Base-by-base conservation (phyloP, 164 flowering plant genomes). In the Vitis riparia region DNA sequence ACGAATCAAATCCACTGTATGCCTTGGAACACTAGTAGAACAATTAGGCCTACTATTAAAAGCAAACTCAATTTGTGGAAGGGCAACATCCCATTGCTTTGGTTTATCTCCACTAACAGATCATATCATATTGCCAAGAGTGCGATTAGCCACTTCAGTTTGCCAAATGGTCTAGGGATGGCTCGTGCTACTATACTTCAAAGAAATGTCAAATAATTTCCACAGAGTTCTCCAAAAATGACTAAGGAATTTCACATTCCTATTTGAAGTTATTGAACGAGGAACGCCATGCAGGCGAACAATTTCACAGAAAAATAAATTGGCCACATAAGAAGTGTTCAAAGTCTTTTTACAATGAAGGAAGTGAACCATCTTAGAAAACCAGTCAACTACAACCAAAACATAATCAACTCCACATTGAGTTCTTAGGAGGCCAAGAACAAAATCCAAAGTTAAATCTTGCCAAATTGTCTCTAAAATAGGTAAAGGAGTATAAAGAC, bases 31-130 rank as follows among this genome's bases (percentile, higher is more conserved):
- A 59, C 3, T 3, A 29, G 47, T 51, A 11, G 8, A 30, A 12
- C 19, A 1, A 66, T 53, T 32, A 17, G 53, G 15, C 27, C 1
- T 48, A 53, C 48, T 66, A 14, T 66, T 66, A 37, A 53, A 19
- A 8, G 56, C 57, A 30, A 66, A 66, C 50, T 66, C 69, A 12
- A 30, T 3, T 27, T 53, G 49, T 23, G 60, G 51, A 5, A 27
- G 48, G 7, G 49, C 59, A 2, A 6, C 10, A 55, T 66, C 69
- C n/a, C 49, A 67, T 11, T 16, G 19, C 9, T 29, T 67, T 8
- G 60, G 69, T 19, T 67, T 67, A n/a, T 67, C 69, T 8, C 69
- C 61, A 55, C 12, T 55, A 30, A 67, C 5, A 1, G 62, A n/a
- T n/a, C 51, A 17, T 8, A 55, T 30, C 50, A 67, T 14, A 14